phyloP scores from a whole-genome alignment of 2,329 filamentous ascomycete species.

The Colletotrichum tabaci region DNA sequence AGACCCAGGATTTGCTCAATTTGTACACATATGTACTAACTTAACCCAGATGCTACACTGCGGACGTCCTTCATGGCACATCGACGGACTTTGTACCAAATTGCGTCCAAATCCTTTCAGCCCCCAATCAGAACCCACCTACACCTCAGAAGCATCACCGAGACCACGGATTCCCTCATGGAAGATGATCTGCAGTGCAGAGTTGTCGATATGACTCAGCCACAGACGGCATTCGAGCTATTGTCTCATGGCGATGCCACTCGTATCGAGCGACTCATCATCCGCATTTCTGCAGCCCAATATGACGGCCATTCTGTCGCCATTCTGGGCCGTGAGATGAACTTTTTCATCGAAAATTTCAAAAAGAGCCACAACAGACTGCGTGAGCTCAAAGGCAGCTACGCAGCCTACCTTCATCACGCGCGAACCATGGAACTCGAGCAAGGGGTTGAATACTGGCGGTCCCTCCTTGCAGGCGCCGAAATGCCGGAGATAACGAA shows the following conservation, averaged over 20 bases:
- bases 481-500: slow-evolving; percentile 56
- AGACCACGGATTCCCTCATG: background rate
- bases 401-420: slow-evolving; percentile 62
- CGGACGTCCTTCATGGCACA: slow-evolving; percentile 67
- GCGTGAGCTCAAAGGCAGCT: slow-evolving; percentile 45
- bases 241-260: background rate
- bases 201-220: background rate
- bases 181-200: background rate
- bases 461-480: slow-evolving; percentile 58
- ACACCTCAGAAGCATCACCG: background rate
- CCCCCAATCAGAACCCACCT: slow-evolving; percentile 9
- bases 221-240: slow-evolving; percentile 18
- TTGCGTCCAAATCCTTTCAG: slow-evolving; percentile 58
- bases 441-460: slow-evolving; percentile 61
- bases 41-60: slow-evolving; percentile 53
- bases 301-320: slow-evolving; percentile 63
- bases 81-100: slow-evolving; percentile 63
- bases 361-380: slow-evolving; percentile 48
- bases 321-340: slow-evolving; percentile 63
- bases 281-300: slow-evolving; percentile 65
- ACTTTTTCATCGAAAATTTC: slow-evolving; percentile 57
- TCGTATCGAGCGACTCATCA: slow-evolving; percentile 51
- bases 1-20: too few relatives aligned
- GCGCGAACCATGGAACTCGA: slow-evolving; percentile 56
- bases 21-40: background rate